These are phyloP conservation scores for Phytopythium kandeliae DNA, from an alignment of 352 stramenopile genomes.

Conservation along the genomic window DNA sequence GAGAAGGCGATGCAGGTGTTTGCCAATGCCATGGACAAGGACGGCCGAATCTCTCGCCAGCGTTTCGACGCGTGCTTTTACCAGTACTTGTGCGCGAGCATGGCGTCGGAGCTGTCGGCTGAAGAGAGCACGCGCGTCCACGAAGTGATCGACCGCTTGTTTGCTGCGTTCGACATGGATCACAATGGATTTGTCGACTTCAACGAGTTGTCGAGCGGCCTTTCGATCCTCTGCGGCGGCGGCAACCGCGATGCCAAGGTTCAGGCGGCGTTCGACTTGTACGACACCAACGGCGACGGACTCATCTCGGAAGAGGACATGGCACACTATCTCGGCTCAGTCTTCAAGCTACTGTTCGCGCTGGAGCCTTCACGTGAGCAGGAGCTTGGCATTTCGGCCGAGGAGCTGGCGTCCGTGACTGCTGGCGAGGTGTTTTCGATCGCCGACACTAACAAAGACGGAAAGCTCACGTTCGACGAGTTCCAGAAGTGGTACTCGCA, in stretches of 20 bases:
- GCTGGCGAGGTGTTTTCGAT: constrained; percentile 81
- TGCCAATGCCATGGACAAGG: constrained; percentile 30
- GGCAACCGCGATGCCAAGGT: constrained; percentile 58
- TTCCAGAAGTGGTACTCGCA: constrained; percentile 83
- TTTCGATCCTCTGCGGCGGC: constrained; percentile 66
- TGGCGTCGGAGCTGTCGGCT: constrained; percentile 24
- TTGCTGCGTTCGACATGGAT: constrained; percentile 75
- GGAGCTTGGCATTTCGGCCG: constrained; percentile 50
- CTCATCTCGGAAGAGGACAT: constrained; percentile 84
- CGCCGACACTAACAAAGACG: constrained; percentile 82
- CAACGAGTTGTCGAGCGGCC: constrained; percentile 65
- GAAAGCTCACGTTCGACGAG: constrained; percentile 79
- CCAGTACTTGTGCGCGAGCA: constrained; percentile 43
- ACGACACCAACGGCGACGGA: constrained; percentile 78
- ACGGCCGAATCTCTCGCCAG: constrained; percentile 53
- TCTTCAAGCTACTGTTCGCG: constrained; percentile 79
- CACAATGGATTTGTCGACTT: constrained; percentile 67
- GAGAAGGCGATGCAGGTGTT: constrained; percentile 63
- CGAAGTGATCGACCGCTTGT: constrained; percentile 69
- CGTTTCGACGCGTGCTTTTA: constrained; percentile 78
- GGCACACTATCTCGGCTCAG: constrained; percentile 77
- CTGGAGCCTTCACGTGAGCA: constrained; percentile 54
- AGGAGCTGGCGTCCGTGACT: constrained; percentile 62
- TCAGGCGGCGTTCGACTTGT: constrained; percentile 75
- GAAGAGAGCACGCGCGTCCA: constrained; percentile 55